These are phyloP conservation scores for Phaeosphaeriaceae sp. DNA, from an alignment of 2,329 filamentous ascomycete species.

Conservation along the genomic window DNA sequence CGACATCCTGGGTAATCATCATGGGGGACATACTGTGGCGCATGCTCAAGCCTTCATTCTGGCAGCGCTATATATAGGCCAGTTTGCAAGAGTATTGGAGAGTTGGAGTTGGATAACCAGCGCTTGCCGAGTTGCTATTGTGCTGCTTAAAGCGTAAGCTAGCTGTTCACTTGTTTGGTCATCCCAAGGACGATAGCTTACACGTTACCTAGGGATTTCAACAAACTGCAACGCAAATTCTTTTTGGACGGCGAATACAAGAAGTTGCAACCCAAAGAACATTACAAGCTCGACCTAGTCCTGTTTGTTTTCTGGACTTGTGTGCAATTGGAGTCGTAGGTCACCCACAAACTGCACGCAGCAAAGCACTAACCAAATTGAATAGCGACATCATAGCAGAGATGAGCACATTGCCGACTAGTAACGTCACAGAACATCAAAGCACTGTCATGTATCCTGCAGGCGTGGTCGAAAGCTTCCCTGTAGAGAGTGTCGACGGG, in stretches of 20 bases:
- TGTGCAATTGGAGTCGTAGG: slow-evolving; percentile 85
- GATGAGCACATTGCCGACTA: slow-evolving; percentile 68
- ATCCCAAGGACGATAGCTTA: not conserved
- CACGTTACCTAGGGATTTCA: slow-evolving; percentile 45
- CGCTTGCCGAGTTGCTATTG: slow-evolving; percentile 68
- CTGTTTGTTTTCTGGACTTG: slow-evolving; percentile 89
- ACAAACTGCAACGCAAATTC: slow-evolving; percentile 34
- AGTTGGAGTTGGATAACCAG: slow-evolving; percentile 77
- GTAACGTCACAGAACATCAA: slow-evolving; percentile 66
- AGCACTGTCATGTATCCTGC: slow-evolving; percentile 72
- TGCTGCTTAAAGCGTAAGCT: slow-evolving; percentile 75
- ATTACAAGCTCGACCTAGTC: slow-evolving; percentile 50
- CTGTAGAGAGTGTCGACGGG: slow-evolving; percentile 17
- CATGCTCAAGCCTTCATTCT: slow-evolving; percentile 87
- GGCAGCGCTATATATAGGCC: slow-evolving; percentile 87
- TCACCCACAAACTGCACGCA: not conserved
- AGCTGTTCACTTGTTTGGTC: not conserved
- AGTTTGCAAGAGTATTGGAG: slow-evolving; percentile 84
- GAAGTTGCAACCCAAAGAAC: slow-evolving; percentile 31
- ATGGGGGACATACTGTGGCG: slow-evolving; percentile 79
- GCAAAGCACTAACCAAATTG: slow-evolving; percentile 17
- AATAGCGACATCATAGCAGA: slow-evolving; percentile 88
- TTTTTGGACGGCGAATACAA: slow-evolving; percentile 21
- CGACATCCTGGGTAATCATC: slow-evolving; percentile 85
- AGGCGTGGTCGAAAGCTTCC: slow-evolving; percentile 56